phyloP scores from a whole-genome alignment of 192 early-diverging fungal species.

The Backusella morwellensis region DNA sequence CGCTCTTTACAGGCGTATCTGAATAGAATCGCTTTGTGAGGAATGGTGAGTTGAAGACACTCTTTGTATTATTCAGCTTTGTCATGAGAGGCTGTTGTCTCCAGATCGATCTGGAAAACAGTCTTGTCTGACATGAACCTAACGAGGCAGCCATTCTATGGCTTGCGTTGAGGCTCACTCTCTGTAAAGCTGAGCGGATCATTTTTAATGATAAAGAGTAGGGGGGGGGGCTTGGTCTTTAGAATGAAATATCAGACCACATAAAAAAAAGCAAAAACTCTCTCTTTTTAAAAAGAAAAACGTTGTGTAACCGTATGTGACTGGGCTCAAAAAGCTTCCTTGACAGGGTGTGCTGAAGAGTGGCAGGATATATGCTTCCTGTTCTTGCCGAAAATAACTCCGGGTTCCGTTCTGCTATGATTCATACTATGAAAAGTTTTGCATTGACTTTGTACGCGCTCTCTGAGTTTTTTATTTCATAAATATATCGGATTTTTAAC shows the following conservation, averaged over 20 bases:
- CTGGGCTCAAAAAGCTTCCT: background rate
- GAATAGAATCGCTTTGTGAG: background rate
- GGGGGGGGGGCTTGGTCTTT: background rate
- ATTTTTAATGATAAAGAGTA: background rate
- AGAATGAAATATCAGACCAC: slow-evolving; percentile 14
- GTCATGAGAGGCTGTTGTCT: background rate
- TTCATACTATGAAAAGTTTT: background rate
- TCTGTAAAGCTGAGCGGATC: slow-evolving; percentile 12
- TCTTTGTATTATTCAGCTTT: background rate
- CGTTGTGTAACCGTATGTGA: background rate
- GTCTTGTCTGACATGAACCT: background rate
- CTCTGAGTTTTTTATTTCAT: background rate
- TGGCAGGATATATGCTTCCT: background rate
- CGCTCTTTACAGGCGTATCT: background rate
- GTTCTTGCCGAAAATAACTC: background rate
- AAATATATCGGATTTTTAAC: background rate
- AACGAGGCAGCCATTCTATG: background rate
- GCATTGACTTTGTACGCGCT: background rate
- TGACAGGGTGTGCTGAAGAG: background rate
- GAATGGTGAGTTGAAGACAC: background rate
- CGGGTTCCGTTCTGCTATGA: background rate
- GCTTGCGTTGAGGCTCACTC: background rate
- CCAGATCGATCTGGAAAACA: background rate
- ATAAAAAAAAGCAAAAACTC: background rate
- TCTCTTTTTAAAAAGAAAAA: background rate